phyloP scores from a whole-genome alignment of 768 basidiomycete genomes.

The Leccinum truebloodii region DNA sequence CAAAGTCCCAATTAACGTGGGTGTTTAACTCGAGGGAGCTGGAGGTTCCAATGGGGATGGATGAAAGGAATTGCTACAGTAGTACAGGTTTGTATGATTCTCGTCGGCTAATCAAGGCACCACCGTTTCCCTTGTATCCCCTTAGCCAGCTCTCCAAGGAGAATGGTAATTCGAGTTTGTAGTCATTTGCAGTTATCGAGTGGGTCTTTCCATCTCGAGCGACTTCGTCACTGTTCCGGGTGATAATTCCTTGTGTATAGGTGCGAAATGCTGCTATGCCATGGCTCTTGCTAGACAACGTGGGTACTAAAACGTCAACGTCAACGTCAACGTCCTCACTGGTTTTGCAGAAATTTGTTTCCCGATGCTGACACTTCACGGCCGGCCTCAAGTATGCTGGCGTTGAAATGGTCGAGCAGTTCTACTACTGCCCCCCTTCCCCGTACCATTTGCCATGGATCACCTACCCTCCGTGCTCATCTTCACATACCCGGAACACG shows the following conservation, averaged over 20 bases:
- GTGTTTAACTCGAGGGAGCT: too few relatives aligned
- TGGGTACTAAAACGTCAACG: background rate
- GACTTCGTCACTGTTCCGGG: background rate
- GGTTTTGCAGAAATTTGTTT: too few relatives aligned
- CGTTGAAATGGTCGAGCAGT: background rate
- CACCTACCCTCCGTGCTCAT: conserved; percentile 7
- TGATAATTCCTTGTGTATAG: background rate
- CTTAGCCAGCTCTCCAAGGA: background rate
- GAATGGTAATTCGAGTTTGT: background rate
- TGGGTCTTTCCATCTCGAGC: background rate
- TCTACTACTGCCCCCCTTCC: background rate
- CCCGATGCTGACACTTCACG: background rate
- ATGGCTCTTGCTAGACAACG: background rate
- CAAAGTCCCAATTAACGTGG: background rate
- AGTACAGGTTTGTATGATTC: background rate
- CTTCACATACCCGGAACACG: conserved; percentile 10
- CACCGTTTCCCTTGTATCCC: too few relatives aligned
- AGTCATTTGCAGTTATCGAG: background rate
- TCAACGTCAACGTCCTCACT: too few relatives aligned
- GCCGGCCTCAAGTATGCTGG: background rate
- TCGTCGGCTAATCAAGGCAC: background rate
- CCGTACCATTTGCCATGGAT: background rate
- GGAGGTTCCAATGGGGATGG: background rate
- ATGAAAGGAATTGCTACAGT: background rate
- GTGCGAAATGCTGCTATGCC: background rate